phyloP scores from a whole-genome alignment of 225 moss, liverwort and hornwort genomes.

The Marchantia polymorpha region DNA sequence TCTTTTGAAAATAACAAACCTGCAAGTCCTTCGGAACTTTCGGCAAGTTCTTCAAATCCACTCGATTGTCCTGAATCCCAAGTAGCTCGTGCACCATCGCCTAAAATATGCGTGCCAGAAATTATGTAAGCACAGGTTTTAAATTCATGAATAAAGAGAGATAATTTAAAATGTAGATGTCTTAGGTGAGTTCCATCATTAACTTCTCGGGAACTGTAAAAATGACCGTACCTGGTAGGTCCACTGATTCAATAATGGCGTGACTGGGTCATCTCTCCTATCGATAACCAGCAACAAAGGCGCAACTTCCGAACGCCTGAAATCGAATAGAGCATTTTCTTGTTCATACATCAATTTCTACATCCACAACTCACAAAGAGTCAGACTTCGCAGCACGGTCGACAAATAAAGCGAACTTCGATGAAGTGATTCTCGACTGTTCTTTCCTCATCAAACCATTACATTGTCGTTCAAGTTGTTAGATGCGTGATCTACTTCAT shows the following conservation, averaged over 20 bases:
- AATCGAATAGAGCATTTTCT: slow-evolving; percentile 94
- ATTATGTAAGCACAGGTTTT: background rate
- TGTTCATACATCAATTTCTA: slow-evolving; percentile 99
- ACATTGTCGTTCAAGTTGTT: too few species aligned
- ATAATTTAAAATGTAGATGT: too few species aligned
- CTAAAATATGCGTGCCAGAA: slow-evolving; percentile 35
- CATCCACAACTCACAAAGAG: slow-evolving; percentile 26
- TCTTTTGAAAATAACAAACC: slow-evolving; percentile 38
- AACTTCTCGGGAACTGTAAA: background rate
- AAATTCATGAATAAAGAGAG: background rate
- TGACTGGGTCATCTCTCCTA: slow-evolving; percentile 97
- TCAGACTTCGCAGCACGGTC: background rate
- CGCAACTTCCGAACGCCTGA: slow-evolving; percentile 90
- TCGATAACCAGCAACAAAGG: slow-evolving; percentile 89
- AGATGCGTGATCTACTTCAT: too few species aligned
- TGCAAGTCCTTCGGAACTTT: slow-evolving; percentile 97
- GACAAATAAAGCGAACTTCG: too few species aligned
- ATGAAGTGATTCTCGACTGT: too few species aligned
- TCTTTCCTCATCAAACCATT: too few species aligned
- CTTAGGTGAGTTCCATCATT: background rate
- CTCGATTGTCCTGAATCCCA: slow-evolving; percentile 89
- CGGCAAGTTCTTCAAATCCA: slow-evolving; percentile 74
- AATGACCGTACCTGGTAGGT: slow-evolving; percentile 76
- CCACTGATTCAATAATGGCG: slow-evolving; percentile 95
- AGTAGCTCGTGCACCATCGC: slow-evolving; percentile 99